phyloP scores from a whole-genome alignment of 371 early-diverging fungal genomes.

The Lichtheimia ramosa region DNA sequence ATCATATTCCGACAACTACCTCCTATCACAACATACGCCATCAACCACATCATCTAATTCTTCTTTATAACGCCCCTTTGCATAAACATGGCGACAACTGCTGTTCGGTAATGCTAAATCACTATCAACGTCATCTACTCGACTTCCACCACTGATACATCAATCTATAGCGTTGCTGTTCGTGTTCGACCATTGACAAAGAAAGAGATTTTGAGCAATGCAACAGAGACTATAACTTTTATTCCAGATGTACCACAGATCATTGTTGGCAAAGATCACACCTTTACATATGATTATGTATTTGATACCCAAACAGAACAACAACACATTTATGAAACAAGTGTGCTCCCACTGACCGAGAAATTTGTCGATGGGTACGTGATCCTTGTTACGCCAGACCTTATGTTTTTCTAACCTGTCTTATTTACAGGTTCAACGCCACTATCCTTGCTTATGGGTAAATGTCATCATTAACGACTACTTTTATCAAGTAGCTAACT shows the following conservation, averaged over 20 bases:
- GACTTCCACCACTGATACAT: background rate
- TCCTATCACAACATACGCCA: too few relatives aligned
- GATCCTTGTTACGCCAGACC: background rate
- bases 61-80: background rate
- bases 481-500: background rate
- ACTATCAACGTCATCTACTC: background rate
- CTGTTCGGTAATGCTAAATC: constrained; percentile 5
- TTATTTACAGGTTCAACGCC: constrained; percentile 21
- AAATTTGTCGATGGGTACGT: constrained; percentile 89
- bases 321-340: constrained; percentile 65
- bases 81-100: constrained; percentile 10
- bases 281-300: constrained; percentile 87
- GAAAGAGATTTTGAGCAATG: constrained; percentile 70
- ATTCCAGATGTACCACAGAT: constrained; percentile 65
- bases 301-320: constrained; percentile 76
- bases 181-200: constrained; percentile 72
- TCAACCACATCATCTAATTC: background rate
- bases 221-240: constrained; percentile 68
- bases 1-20: too few relatives aligned
- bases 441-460: constrained; percentile 29
- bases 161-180: constrained; percentile 6
- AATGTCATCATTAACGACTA: background rate
- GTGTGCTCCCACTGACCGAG: constrained; percentile 72
- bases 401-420: background rate
- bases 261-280: constrained; percentile 64